Evolutionary conservation across 2,329 filamentous ascomycete genomes (phyloP), one percentile per base, ranked within the genome.

Genomic region (Pezicula radicicola): DNA sequence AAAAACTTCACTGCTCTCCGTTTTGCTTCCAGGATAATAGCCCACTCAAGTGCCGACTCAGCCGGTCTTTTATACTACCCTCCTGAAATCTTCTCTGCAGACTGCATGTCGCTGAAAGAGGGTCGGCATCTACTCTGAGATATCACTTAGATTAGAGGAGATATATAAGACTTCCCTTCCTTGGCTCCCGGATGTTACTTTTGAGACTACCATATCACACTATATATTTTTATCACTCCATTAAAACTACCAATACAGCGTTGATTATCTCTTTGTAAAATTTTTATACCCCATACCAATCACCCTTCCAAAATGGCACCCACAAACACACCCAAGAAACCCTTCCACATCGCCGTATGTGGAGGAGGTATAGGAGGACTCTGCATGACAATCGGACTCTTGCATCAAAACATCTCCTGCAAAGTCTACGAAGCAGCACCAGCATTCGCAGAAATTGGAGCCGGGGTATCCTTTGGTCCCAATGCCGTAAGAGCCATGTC

Each of bases 371-470:
- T 66, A 10, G 64, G 63, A 41, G 63, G 64, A 7, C 55, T 67
- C 7, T 60, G 57, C 42, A 52, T 63, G 30, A 51, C 56, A 19
- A 66, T 67, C 35, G 64, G 63, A 3, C 60, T 67, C 30, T 53
- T 65, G 1, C 60, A 57, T 41, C 57, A 64, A 30, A 59, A 61
- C 15, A 57, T 66, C n/a, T 55, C 63, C 18, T 58, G 53, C 47
- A 66, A 53, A 35, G 48, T 67, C 18, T 68, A 66, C 36, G 64
- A 68, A 52, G 50, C 60, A 2, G 63, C 64, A 0, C 48, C 59
- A 13, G 60, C 57, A n/a, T 67, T 67, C 49, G 59, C 59, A 18
- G 63, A 66, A 52, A 64, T 66, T 16, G 65, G 65, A 10, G 65
- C 65, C 5, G 65, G 64, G 3, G 57, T 67, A 12, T 60, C 62